Base-by-base conservation (phyloP, 75 land plant species). In the Cunninghamia lanceolata region DNA sequence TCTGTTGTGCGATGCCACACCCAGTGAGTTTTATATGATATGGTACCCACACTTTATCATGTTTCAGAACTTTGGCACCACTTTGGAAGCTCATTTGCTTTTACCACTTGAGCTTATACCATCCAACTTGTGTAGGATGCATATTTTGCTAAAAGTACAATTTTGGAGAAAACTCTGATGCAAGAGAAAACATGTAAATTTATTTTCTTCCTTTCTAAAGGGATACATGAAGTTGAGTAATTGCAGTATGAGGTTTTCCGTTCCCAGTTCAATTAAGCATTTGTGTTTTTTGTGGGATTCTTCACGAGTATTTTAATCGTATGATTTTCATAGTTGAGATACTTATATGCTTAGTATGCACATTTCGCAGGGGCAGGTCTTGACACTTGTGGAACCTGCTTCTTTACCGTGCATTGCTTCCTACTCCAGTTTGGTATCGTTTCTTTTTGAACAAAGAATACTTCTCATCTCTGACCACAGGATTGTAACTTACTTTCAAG, bases 371-470 rank as follows among this genome's bases (percentile, higher is more conserved):
- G 99, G 97, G 66, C 99, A 96, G 89, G 88, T 98, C 88, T 89
- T 98, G 28, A 98, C 99, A 16, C 86, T 96, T 8, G 93, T 96
- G 42, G 99, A 98, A 83, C 25, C 75, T 98, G 36, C 87, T 98
- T 8, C 90, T 98, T 28, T 96, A 96, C 76, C 98, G 99, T 78
- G 96, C 96, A 21, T 88, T 98, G 85, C 90, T 98, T 84, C 98
- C 99, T 54, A 92, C 97, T 34, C 98, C 99, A 53, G 99, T 98
- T 83, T 98, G 99, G 99, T 98, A 98, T 82, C 93, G 96, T 14
- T 98, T 98, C 90, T 98, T 98, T 89, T 87, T 98, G 91, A 96
- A 98, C 92, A 98, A 98, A 85, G 97, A 95, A 63, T 95, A 96
- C 88, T 98, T 98, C 74, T 98, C 99, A 45, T 96, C 99, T n/a